Base-by-base conservation (phyloP, 2,329 filamentous ascomycete species). In the Aspergillus sp. region DNA sequence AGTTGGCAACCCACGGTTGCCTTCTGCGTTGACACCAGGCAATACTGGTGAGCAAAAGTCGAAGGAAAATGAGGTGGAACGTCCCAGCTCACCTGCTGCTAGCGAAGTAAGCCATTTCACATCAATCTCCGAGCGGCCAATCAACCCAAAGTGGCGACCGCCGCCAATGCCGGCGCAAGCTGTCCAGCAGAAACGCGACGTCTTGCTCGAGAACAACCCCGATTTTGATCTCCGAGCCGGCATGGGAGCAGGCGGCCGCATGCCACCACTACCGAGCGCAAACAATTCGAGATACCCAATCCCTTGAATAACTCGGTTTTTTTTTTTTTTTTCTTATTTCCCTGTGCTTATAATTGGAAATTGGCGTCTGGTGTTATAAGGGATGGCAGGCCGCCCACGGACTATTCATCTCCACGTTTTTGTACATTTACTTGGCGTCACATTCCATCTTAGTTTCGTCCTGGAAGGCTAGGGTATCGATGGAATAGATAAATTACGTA, bases 21-120 rank as follows among this genome's bases (percentile, higher is more conserved):
- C 71, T n/a, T 61, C 74, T 40, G 68, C 70, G 49, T 63, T 79
- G 51, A 73, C 72, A 8, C 75, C 77, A 42, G 77, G 76, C 59
- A 59, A 63, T 64, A 63, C 65, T 68, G 73, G 72, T 74, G 68
- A 72, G 70, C 73, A 76, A 58, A 70, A 73, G 56, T 68, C 69
- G 52, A 61, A 46, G 52, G 76, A 79, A 61, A 86, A 89, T 61
- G 71, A 88, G 37, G 83, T 83, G 44, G 82, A 84, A 62, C 83
- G 82, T 48, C 79, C 82, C 45, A 84, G 89, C 66, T 93, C 87
- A 67, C 92, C 90, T 33, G 85, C 87, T 30, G 84, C 87, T 66
- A 93, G 89, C 61, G 91, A 96, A 69, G 83, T 86, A 22, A 93
- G 88, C 46, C 90, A 89, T 66, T 97, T 96, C 75, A 97, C 93